Percentiles rank a stretch among this genome's conserved stretches.
Evolutionary conservation across 495 filamentous ascomycete genomes (phyloP).

Genomic region (Mytilinidion resinicola): DNA sequence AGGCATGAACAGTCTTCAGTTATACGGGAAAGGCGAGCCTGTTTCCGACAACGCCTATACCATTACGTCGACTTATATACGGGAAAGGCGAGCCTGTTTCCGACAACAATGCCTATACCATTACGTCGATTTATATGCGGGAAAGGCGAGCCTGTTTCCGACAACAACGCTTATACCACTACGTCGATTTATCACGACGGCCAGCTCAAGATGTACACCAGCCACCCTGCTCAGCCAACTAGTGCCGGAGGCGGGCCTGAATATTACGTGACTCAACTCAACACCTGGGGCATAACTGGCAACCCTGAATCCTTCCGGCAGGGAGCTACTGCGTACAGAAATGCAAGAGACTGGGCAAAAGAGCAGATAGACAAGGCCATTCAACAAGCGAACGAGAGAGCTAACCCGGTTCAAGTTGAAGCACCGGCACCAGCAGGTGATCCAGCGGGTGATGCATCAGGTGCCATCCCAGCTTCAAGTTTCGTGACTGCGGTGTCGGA

Average conservation of each 20-base stretch:
- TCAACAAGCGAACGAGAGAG: conserved; percentile 10
- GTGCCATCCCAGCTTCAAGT: conserved; percentile 14
- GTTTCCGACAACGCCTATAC: too few species aligned
- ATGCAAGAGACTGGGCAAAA: not conserved
- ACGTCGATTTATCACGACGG: conserved; percentile 38
- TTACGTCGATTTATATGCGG: conserved; percentile 39
- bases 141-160: conserved; percentile 32
- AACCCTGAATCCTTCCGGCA: conserved; percentile 30
- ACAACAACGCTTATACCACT: conserved; percentile 41
- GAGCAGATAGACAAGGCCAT: not conserved
- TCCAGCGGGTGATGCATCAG: conserved; percentile 1
- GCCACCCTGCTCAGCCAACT: conserved; percentile 31
- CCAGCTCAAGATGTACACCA: conserved; percentile 37
- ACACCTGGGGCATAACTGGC: conserved; percentile 28
- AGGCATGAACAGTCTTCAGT: too few species aligned
- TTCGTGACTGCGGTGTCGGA: conserved; percentile 18
- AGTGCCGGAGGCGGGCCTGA: conserved; percentile 26
- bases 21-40: too few species aligned
- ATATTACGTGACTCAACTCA: conserved; percentile 42
- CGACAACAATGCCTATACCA: too few species aligned
- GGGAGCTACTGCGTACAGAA: too few species aligned
- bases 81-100: too few species aligned
- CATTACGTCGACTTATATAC: too few species aligned
- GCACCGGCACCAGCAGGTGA: conserved; percentile 4
- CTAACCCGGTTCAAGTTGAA: conserved; percentile 16